Evolutionary conservation across 768 basidiomycete species (phyloP).

Genomic region (Lactifluus echinatus): DNA sequence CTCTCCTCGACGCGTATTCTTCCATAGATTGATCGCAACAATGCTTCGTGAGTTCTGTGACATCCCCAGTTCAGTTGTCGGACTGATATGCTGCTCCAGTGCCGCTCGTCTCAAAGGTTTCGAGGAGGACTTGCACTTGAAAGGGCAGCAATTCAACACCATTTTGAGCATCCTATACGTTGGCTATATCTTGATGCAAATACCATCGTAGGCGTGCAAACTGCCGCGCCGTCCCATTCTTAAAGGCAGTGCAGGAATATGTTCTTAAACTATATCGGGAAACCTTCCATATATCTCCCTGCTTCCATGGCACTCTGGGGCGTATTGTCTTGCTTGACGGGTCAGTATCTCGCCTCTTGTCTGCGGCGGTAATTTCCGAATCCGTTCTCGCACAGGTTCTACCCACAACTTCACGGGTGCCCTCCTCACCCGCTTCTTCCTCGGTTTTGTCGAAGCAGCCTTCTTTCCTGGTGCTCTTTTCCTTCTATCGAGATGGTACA

Average conservation of each 20-base stretch:
- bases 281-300: slow-evolving; percentile 62
- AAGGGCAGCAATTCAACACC: slow-evolving; percentile 56
- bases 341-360: slow-evolving; percentile 19
- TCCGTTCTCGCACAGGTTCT: slow-evolving; percentile 8
- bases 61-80: background rate
- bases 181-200: slow-evolving; percentile 73
- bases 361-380: background rate
- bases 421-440: slow-evolving; percentile 61
- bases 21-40: slow-evolving; percentile 59
- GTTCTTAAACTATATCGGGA: slow-evolving; percentile 57
- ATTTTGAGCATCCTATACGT: slow-evolving; percentile 60
- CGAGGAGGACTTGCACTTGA: slow-evolving; percentile 54
- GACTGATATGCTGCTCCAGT: slow-evolving; percentile 27
- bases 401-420: slow-evolving; percentile 44
- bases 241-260: slow-evolving; percentile 43
- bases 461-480: slow-evolving; percentile 66
- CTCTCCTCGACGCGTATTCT: background rate
- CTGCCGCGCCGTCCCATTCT: background rate
- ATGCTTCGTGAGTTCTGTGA: slow-evolving; percentile 42
- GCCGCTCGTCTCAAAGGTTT: slow-evolving; percentile 68
- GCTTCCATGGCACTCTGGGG: slow-evolving; percentile 69
- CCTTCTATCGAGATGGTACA: slow-evolving; percentile 67
- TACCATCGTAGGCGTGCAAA: slow-evolving; percentile 49
- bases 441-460: slow-evolving; percentile 53
- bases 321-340: slow-evolving; percentile 35